phyloP scores from a whole-genome alignment of 108 stramenopile species.

The Pseudonitzschia multiseries region DNA sequence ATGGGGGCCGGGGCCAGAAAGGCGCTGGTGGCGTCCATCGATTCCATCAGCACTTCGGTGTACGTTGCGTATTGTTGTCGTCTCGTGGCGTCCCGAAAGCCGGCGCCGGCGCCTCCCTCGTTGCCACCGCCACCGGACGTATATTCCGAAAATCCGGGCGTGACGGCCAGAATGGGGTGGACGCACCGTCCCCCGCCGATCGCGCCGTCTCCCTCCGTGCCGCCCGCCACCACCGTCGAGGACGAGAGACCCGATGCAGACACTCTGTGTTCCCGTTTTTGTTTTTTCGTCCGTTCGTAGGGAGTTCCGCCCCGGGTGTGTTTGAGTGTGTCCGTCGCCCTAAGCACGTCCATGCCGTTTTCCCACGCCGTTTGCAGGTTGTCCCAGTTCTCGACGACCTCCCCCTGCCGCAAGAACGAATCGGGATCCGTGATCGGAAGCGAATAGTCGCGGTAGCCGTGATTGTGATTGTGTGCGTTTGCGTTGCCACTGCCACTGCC shows the following conservation, averaged over 20 bases:
- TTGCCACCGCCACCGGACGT: neutral
- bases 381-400: slow-evolving; percentile 68
- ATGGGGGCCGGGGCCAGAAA: slow-evolving; percentile 81
- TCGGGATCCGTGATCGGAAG: slow-evolving; percentile 41
- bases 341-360: slow-evolving; percentile 51
- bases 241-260: slow-evolving; percentile 8
- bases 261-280: neutral
- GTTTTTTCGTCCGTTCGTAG: slow-evolving; percentile 16
- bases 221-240: neutral
- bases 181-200: slow-evolving; percentile 29
- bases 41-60: slow-evolving; percentile 77
- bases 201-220: neutral
- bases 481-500: neutral
- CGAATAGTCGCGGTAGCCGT: too few relatives aligned
- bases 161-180: slow-evolving; percentile 54
- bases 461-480: too few relatives aligned
- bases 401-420: slow-evolving; percentile 51
- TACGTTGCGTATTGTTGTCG: slow-evolving; percentile 53
- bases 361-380: slow-evolving; percentile 69
- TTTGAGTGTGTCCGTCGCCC: slow-evolving; percentile 59
- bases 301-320: slow-evolving; percentile 65
- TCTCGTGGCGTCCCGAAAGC: slow-evolving; percentile 30
- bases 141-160: slow-evolving; percentile 39
- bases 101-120: slow-evolving; percentile 18
- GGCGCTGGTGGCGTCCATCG: slow-evolving; percentile 62